Evolutionary conservation across 2,329 filamentous ascomycete species (phyloP), one percentile per base, ranked within the genome.

Genomic region (Penicillium sp.): DNA sequence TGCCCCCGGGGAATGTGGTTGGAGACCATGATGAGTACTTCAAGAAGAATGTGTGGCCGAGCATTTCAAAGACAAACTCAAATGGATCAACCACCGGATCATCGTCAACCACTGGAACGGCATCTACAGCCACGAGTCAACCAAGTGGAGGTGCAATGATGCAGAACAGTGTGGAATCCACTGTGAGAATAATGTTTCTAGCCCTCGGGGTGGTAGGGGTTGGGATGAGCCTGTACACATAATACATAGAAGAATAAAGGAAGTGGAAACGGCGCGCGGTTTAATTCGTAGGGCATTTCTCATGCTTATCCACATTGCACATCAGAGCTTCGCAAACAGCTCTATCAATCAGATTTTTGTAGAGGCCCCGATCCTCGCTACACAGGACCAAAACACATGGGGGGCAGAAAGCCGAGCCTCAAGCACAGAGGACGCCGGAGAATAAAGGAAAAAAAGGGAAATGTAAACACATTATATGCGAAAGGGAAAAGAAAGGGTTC

Each of bases 1-100:
- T 78, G 76, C 87, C 88, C 1, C 69, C 78, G 1, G 88, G 88
- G 0, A 90, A 90, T 65, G 75, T 89, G 2, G 62, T 74, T 14
- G 74, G 73, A 3, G 53, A 51, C 12, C 37, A 67, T 47, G 54
- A 68, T 51, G 42, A 51, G 29, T 71, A 65, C 42, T 75, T 74
- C 53, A 65, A 56, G 44, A 48, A 68, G 42, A 73, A 73, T 59
- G 71, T 73, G 2, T 41, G 52, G 47, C 60, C 60, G 11, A 44
- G 20, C 6, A 37, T 53, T 47, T 55, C 62, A 15, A 56, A 55
- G n/a, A 63, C 59, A 23, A 48, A 29, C 2, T 49, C 60, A 3
- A 43, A 25, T 14, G 4, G 26, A 8, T 50, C 48, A 6, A 15
- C 48, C n/a, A 31, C 35, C 6, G 26, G 3, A 15, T 20, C 35